A percentile compares a stretch with the other conserved stretches of the same genome.
phyloP scores from a whole-genome alignment of 2,329 filamentous ascomycete genomes.

The Cercospora nicotianae region DNA sequence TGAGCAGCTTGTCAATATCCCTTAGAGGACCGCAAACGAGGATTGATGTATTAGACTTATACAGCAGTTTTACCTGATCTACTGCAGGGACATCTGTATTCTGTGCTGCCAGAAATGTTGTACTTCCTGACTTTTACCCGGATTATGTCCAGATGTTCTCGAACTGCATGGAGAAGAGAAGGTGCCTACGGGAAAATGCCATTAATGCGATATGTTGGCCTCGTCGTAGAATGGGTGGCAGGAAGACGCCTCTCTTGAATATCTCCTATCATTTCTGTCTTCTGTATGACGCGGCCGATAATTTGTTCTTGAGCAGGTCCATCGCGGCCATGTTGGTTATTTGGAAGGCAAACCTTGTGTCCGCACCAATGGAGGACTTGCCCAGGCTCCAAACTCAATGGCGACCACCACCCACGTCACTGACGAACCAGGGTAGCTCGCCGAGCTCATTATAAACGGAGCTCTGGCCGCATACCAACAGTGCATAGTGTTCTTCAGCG shows the following conservation, averaged over 20 bases:
- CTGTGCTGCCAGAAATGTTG: background rate
- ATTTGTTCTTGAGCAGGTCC: background rate
- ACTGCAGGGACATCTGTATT: background rate
- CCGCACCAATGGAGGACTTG: background rate
- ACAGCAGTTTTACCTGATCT: background rate
- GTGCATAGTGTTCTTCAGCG: background rate
- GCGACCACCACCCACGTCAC: background rate
- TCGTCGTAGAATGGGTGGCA: background rate
- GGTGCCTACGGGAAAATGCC: background rate
- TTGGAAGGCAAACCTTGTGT: background rate
- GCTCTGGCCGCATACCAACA: background rate
- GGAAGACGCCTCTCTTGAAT: background rate
- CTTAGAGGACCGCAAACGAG: background rate
- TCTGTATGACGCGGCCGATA: background rate
- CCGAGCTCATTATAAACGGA: background rate
- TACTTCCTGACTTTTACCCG: background rate
- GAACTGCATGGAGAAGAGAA: background rate
- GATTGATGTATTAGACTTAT: background rate
- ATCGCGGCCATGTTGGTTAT: background rate
- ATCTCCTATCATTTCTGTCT: background rate
- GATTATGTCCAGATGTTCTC: background rate
- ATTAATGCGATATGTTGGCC: background rate
- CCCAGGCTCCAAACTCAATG: background rate
- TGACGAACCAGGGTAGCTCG: background rate
- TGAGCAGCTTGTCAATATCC: background rate